Base-by-base conservation (phyloP, 495 filamentous ascomycete genomes). In the Cudoniella acicularis region DNA sequence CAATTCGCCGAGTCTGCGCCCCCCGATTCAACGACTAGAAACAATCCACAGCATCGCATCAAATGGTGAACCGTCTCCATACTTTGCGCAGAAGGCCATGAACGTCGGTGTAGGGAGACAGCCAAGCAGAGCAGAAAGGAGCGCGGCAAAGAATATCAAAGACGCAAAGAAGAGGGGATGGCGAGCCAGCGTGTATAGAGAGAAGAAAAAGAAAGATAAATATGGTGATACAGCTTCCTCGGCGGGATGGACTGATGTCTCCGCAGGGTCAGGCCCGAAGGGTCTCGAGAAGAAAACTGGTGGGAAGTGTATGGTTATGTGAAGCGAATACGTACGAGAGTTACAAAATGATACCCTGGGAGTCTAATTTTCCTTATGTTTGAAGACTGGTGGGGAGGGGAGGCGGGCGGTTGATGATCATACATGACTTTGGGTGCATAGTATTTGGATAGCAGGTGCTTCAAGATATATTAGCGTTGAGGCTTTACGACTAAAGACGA, bases 291-390 rank as follows among this genome's bases (percentile, higher is more conserved):
- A 61, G 21, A 71, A 70, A 57, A 76, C 67, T 54, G 76, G 75
- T 4, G 75, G 67, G 61, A 83, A 79, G 55, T 85, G 82, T 61
- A 59, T 72, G 16, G 69, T 84, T 41, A 85, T 85, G 82, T 85
- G 67, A 77, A 24, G 3, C 25, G 30, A 36, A 36, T 4, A 36
- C 6, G 30, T 6, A 6, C 6, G 30, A 36, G 13, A 13, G 30
- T 6, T 36, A 13, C 6, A 36, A 36, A 36, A 36, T 36, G 30
- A 36, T 36, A 36, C 30, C 30, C 30, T 36, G 13, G 6, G 4
- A 36, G 4, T 36, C 6, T 36, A 36, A 36, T 36, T 36, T 36
- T 36, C 30, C 30, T 36, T 36, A 6, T 36, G 30, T 36, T 36
- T 36, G n/a, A n/a, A n/a, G n/a, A n/a, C n/a, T 36, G 30, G 30